These are phyloP conservation scores for Populus pruinosa DNA, from an alignment of 345 rosid genomes.

Conservation along the genomic window DNA sequence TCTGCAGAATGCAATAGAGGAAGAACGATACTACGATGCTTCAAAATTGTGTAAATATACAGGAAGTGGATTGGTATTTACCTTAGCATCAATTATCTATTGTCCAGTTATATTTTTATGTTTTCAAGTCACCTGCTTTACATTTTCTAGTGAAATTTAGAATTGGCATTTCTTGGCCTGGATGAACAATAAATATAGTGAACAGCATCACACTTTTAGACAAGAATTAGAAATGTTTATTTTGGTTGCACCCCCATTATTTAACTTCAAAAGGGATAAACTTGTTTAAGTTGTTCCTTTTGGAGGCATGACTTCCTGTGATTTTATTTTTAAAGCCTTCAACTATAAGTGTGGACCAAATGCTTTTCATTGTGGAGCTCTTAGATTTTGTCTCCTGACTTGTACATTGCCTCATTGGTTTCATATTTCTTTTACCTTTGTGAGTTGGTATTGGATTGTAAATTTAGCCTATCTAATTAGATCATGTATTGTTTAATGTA, in stretches of 20 bases:
- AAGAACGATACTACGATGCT: conserved; percentile 91
- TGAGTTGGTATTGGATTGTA: background rate
- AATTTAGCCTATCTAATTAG: background rate
- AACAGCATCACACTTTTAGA: background rate
- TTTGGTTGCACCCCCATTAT: background rate
- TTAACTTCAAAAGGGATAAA: background rate
- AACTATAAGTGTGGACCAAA: background rate
- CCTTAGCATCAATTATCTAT: background rate
- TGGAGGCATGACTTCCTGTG: background rate
- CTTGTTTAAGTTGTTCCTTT: background rate
- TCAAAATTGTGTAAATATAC: conserved; percentile 63
- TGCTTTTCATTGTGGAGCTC: background rate
- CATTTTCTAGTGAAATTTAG: background rate
- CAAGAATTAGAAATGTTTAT: background rate
- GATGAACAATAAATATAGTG: background rate
- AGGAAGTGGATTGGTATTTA: conserved; percentile 85
- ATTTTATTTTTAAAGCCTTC: background rate
- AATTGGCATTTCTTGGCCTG: background rate
- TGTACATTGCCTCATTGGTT: background rate
- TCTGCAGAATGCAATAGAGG: conserved; percentile 62
- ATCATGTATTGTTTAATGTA: background rate
- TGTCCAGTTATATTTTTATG: background rate
- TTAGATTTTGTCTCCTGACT: background rate
- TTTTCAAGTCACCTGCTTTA: background rate
- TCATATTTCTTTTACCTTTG: background rate